phyloP scores from a whole-genome alignment of 345 rosid species.

The Turnera subulata region DNA sequence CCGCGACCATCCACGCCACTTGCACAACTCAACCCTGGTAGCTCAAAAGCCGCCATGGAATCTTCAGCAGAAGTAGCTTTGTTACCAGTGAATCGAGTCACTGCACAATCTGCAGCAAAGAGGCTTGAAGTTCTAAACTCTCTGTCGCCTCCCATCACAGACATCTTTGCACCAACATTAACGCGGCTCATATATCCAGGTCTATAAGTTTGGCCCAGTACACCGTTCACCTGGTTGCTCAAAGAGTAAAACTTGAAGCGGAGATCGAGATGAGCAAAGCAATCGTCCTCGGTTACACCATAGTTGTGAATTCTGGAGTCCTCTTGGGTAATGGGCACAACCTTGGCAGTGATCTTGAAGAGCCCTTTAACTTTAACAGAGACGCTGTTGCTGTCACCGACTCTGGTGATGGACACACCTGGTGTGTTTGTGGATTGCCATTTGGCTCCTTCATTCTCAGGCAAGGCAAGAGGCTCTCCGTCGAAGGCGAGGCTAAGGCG shows the following conservation, averaged over 20 bases:
- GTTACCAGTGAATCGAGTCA: conserved; percentile 20
- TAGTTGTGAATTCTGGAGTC: no score
- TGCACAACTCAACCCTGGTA: conserved; percentile 12
- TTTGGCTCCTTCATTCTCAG: conserved; percentile 28
- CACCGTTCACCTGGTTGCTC: no score
- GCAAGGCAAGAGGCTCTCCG: conserved; percentile 20
- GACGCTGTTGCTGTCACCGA: conserved; percentile 32
- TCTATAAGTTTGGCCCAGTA: conserved; percentile 57
- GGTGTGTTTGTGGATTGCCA: conserved; percentile 27
- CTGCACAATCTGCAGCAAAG: conserved; percentile 45
- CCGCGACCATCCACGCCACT: conserved; percentile 15
- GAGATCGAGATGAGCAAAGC: no score
- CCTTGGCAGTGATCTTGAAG: conserved; percentile 46
- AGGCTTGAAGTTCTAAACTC: no score
- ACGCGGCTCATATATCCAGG: conserved; percentile 45
- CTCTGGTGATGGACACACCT: conserved; percentile 31
- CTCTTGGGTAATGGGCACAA: conserved; percentile 47
- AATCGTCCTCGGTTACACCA: no score
- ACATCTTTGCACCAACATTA: conserved; percentile 56
- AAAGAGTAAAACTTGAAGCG: no score
- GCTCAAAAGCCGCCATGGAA: conserved; percentile 11
- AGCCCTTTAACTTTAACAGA: conserved; percentile 37
- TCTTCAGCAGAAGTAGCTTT: not conserved
- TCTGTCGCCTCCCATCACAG: conserved; percentile 58
- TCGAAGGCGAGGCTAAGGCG: conserved; percentile 24